Base-by-base conservation (phyloP, 2,329 filamentous ascomycete species). In the Xenoacremonium recifei region DNA sequence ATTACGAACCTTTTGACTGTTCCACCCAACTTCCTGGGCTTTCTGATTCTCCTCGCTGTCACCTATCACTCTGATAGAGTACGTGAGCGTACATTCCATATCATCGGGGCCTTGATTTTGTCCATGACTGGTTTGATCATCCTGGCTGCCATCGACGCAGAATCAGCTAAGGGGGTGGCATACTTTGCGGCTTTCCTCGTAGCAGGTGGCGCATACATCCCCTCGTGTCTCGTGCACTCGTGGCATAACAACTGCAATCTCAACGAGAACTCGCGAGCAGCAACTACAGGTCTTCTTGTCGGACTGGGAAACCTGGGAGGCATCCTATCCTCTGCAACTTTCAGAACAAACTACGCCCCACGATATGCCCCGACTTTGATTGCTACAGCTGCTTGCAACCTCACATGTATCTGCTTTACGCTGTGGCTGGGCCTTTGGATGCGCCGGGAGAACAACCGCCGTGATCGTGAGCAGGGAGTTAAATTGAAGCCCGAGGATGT, bases 241-340 rank as follows among this genome's bases (percentile, higher is more conserved):
- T 75, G 74, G 73, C 65, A 75, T 44, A 76, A 76, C 42, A 77
- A 76, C 47, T 77, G 77, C 51, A 76, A 73, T 31, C 57, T 74
- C 6, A 67, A 71, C 18, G 73, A 79, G 57, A 75, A 58, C 19
- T 56, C 49, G 0, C 65, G 73, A 0, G 72, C 73, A 5, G 71
- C 72, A 0, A 73, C 68, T 9, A 76, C 71, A 1, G 73, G 68
- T 0, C 55, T 75, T 12, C 59, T 72, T 2, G 71, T 73, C 5
- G 73, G 70, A 1, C 52, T 77, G 6, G 72, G 71, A 0, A 77
- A 77, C 44, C 44, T 77, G 3, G 71, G 66, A 0, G 73, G 73
- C 0, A 68, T 77, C 12, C 40, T 76, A n/a, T 65, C 52, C 3
- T 62, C 61, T 6, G 69, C 64, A 1, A 76, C 70, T 0, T 77